phyloP scores from a whole-genome alignment of 352 stramenopile species.

The Phytophthora crassamura region DNA sequence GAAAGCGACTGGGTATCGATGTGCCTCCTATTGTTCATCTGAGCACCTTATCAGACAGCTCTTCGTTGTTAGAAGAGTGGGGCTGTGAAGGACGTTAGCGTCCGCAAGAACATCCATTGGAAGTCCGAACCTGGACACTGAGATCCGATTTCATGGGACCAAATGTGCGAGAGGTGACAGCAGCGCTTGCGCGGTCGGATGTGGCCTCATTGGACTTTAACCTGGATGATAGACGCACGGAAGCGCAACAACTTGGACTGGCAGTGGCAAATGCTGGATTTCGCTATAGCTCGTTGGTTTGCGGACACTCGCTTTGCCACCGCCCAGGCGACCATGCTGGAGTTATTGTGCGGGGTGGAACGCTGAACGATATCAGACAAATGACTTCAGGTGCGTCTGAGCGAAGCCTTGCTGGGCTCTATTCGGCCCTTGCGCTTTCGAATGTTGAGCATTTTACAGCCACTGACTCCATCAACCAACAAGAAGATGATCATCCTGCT shows the following conservation, averaged over 20 bases:
- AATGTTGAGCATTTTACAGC: too few relatives aligned
- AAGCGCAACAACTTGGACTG: not conserved
- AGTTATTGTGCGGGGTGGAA: not conserved
- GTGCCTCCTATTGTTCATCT: too few relatives aligned
- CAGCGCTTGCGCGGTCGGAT: not conserved
- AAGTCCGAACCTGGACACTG: not conserved
- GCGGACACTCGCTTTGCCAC: not conserved
- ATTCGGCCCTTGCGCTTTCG: too few relatives aligned
- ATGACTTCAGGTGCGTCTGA: too few relatives aligned
- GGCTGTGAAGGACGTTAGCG: not conserved
- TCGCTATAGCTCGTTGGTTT: not conserved
- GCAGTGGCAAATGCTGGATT: slow-evolving; percentile 2
- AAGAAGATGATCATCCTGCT: too few relatives aligned
- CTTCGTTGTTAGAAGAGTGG: too few relatives aligned
- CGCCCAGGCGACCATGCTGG: not conserved
- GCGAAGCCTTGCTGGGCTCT: too few relatives aligned
- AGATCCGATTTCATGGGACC: not conserved
- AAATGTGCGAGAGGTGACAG: not conserved
- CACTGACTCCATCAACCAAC: too few relatives aligned
- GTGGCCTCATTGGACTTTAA: not conserved
- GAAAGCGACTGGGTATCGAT: too few relatives aligned
- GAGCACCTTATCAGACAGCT: too few relatives aligned
- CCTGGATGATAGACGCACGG: not conserved
- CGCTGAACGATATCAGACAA: too few relatives aligned
- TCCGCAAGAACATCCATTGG: not conserved